These are phyloP conservation scores for Fusarium poae DNA, from an alignment of 2,329 filamentous ascomycete species.

Conservation along the genomic window DNA sequence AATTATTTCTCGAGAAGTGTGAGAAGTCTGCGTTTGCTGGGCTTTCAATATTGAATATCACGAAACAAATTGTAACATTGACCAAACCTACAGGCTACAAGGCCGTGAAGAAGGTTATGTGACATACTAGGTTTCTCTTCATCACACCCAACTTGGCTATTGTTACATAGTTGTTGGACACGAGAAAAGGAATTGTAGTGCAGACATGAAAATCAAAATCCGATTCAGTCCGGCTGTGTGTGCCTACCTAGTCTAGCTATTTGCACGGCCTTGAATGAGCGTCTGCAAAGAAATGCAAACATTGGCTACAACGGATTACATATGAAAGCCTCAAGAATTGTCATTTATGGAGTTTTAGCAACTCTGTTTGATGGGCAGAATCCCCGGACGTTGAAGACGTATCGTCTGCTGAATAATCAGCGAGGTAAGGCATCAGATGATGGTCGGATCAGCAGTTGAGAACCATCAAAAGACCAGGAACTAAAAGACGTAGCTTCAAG, in stretches of 20 bases:
- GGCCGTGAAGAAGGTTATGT: background rate
- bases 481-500: slow-evolving; percentile 7
- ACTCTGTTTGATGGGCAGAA: background rate
- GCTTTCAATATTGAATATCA: background rate
- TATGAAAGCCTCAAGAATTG: too few species aligned
- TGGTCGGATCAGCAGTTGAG: slow-evolving; percentile 6
- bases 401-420: background rate
- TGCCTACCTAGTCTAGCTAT: background rate
- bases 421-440: slow-evolving; percentile 27
- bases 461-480: background rate
- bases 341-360: background rate
- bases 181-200: background rate
- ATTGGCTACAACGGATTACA: too few species aligned
- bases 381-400: background rate
- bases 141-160: background rate
- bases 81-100: background rate
- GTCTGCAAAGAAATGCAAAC: background rate
- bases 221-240: background rate
- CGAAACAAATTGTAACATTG: background rate
- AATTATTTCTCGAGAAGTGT: background rate
- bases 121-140: background rate
- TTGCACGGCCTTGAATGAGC: background rate
- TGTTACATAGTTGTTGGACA: background rate
- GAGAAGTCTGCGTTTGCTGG: background rate
- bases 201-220: background rate